Evolutionary conservation across 2,329 filamentous ascomycete species (phyloP).

Genomic region (Endothia cerciana): DNA sequence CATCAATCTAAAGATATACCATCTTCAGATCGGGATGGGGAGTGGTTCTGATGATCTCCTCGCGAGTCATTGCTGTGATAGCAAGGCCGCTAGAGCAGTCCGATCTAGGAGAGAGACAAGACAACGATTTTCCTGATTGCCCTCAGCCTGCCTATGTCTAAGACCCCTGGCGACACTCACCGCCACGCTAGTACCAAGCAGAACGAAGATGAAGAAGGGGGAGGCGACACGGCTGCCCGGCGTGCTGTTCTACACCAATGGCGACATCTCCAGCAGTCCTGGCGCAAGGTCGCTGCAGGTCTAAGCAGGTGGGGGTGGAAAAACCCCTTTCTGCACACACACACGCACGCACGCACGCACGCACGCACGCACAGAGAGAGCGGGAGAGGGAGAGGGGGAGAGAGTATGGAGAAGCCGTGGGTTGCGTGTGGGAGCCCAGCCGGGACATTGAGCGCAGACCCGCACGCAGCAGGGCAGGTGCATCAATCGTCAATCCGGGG

Average conservation of each 20-base stretch:
- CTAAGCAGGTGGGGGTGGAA: constrained; percentile 1
- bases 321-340: too few relatives aligned
- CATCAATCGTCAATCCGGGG: constrained; percentile 14
- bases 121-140: neutral
- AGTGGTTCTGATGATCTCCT: neutral
- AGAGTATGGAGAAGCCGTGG: neutral
- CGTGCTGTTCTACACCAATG: neutral
- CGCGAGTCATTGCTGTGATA: constrained; percentile 3
- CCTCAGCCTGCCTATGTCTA: neutral
- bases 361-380: too few relatives aligned
- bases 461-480: neutral
- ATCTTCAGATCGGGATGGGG: neutral
- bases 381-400: too few relatives aligned
- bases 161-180: neutral
- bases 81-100: neutral
- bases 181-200: neutral
- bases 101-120: neutral
- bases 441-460: neutral
- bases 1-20: neutral
- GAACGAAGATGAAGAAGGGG: neutral
- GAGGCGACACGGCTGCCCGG: too few relatives aligned
- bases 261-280: constrained; percentile 15
- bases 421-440: neutral
- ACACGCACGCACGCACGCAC: too few relatives aligned
- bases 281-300: constrained; percentile 11